phyloP scores from a whole-genome alignment of 1,139 yeast genomes.

The Pichia sp. region DNA sequence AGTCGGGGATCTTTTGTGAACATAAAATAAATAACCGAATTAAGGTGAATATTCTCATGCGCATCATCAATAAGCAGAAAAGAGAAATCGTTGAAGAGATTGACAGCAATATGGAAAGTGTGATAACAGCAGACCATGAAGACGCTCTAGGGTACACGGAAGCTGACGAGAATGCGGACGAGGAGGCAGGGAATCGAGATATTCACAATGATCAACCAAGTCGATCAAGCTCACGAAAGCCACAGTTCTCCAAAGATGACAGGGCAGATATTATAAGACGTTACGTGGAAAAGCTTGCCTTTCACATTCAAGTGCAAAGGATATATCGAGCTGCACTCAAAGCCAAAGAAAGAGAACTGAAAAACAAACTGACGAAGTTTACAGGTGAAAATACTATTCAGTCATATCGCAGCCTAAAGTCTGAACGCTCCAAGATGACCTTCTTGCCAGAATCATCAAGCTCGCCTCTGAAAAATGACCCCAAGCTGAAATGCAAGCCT shows the following conservation, averaged over 20 bases:
- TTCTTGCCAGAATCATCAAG: slow-evolving; percentile 6
- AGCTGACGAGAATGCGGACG: neutral
- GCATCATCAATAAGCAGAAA: slow-evolving; percentile 25
- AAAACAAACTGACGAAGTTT: slow-evolving; percentile 6
- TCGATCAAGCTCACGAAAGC: neutral
- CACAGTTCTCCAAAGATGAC: slow-evolving; percentile 30
- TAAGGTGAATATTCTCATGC: slow-evolving; percentile 30
- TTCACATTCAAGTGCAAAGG: slow-evolving; percentile 56
- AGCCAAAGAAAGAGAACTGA: slow-evolving; percentile 20
- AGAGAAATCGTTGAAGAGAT: neutral
- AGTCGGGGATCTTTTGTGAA: slow-evolving; percentile 46
- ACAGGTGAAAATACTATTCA: slow-evolving; percentile 12
- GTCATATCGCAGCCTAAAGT: slow-evolving; percentile 15
- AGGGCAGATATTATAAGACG: slow-evolving; percentile 39
- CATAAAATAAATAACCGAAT: slow-evolving; percentile 35
- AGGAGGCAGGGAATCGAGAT: neutral
- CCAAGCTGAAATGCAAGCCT: neutral
- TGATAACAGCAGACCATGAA: no score
- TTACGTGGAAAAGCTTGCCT: slow-evolving; percentile 46
- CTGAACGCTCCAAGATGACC: slow-evolving; percentile 14
- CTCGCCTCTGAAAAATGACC: slow-evolving; percentile 1
- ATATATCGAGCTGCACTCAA: slow-evolving; percentile 40
- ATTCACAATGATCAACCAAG: neutral
- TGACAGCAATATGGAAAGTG: neutral
- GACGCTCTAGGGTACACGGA: no score